Conservation (phyloP, 345 rosid species). For the Trapa bicornis region DNA sequence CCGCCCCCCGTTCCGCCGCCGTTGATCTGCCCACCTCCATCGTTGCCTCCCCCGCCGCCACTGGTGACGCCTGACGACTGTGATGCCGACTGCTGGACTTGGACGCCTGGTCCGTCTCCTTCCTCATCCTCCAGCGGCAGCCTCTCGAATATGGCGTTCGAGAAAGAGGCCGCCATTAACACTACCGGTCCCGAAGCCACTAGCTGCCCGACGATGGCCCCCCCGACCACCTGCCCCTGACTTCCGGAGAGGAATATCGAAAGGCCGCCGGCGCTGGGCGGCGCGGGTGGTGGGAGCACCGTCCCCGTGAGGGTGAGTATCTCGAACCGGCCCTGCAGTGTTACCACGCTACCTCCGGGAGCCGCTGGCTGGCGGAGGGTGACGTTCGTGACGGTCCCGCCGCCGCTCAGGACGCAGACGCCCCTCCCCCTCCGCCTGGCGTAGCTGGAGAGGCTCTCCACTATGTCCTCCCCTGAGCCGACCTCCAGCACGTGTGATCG, state of each 20-base stretch:
- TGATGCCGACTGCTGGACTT: constrained; percentile 44
- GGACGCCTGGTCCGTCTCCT: constrained; percentile 24
- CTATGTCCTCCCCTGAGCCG: constrained; percentile 47
- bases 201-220: constrained; percentile 50
- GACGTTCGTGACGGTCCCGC: constrained; percentile 52
- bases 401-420: constrained; percentile 51
- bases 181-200: constrained; percentile 57
- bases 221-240: constrained; percentile 76
- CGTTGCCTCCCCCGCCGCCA: constrained; percentile 11
- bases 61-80: constrained; percentile 55
- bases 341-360: constrained; percentile 46
- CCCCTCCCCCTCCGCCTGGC: constrained; percentile 67
- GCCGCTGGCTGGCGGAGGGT: constrained; percentile 50
- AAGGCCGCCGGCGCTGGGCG: constrained; percentile 67
- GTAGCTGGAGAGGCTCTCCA: constrained; percentile 40
- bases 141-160: constrained; percentile 66
- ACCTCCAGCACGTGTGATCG: constrained; percentile 67
- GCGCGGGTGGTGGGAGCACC: constrained; percentile 75
- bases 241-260: constrained; percentile 61
- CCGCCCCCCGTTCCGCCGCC: background rate
- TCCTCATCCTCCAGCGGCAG: constrained; percentile 52
- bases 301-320: constrained; percentile 66
- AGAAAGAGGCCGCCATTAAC: constrained; percentile 68
- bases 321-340: constrained; percentile 75
- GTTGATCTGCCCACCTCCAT: constrained; percentile 6